Evolutionary conservation across 352 stramenopile species (phyloP), one percentile per base, ranked within the genome.

Genomic region (Pythium sukuiense): DNA sequence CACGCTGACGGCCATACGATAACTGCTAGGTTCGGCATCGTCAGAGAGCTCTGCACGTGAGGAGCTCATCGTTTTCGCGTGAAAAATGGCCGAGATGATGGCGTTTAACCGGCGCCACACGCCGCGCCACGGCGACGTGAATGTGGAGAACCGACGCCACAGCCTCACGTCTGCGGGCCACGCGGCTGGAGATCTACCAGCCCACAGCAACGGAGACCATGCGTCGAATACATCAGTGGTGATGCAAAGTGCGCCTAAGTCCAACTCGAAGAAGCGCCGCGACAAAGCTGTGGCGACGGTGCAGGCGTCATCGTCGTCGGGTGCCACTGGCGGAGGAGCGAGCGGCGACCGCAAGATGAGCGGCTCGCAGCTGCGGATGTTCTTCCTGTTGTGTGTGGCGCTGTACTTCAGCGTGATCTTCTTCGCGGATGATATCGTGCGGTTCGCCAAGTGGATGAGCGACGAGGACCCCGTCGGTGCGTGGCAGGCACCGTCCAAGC

Each of bases 331-430:
- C n/a, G n/a, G n/a, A n/a, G n/a, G n/a, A n/a, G n/a, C n/a, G n/a
- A 11, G 8, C 52, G 27, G 13, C 33, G 33, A 52, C 37, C 57
- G 58, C 50, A 71, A 71, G 58, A 63, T 72, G 59, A 72, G 45
- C 33, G 37, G 59, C 52, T 2, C 41, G 45, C 79, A 87, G 55
- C 57, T 87, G 33, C 76, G 79, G n/a, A 48, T 69, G 43, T 87
- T 79, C 65, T 87, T 87, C 43, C 16, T 76, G 39, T 53, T 84
- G n/a, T 87, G 79, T 50, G 74, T 87, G 49, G 59, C 79, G 39
- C 24, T 87, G 27, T 87, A 87, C 59, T 81, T 83, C 11, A 67
- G 61, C 0, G 71, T 73, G 29, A 80, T 87, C 58, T 80, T 76
- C 66, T 87, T 87, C 59, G 79, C 79, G 26, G 73, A 85, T 61